A percentile compares a stretch with the other conserved stretches of the same genome.
These are phyloP conservation scores for Lasiodiplodia theobromae DNA, from an alignment of 2,329 filamentous ascomycete species.

Conservation along the genomic window DNA sequence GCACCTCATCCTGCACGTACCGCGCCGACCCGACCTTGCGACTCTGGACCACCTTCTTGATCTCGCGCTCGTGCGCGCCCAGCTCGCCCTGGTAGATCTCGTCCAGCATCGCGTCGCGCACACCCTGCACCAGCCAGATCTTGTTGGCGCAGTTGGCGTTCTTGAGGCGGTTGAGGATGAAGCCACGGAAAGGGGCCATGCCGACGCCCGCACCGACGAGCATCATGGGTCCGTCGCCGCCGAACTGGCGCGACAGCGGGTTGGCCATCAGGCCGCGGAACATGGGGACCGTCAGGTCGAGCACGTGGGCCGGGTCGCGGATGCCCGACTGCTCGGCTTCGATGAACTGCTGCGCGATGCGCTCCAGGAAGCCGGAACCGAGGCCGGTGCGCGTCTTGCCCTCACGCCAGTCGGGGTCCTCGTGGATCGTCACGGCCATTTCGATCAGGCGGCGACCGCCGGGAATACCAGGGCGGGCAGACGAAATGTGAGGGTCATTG, in stretches of 20 bases:
- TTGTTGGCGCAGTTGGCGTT: constrained; percentile 97
- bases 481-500: constrained; percentile 88
- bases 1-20: constrained; percentile 96
- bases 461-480: constrained; percentile 70
- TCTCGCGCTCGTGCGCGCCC: constrained; percentile 78
- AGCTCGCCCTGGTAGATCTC: constrained; percentile 97
- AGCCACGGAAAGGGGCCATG: constrained; percentile 96
- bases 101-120: constrained; percentile 92
- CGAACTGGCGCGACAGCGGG: constrained; percentile 89
- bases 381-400: constrained; percentile 77
- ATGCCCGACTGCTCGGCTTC: constrained; percentile 67
- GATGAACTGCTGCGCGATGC: constrained; percentile 76
- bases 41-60: constrained; percentile 60
- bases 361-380: constrained; percentile 91
- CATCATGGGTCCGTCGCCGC: constrained; percentile 94
- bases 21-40: constrained; percentile 72
- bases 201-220: constrained; percentile 96
- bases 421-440: constrained; percentile 95
- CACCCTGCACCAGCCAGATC: constrained; percentile 94
- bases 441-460: constrained; percentile 80
- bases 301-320: constrained; percentile 48
- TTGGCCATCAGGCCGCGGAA: constrained; percentile 99
- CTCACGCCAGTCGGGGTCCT: constrained; percentile 78
- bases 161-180: constrained; percentile 91
- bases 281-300: constrained; percentile 84